Conservation (phyloP, 2,329 filamentous ascomycete genomes). For the Sarocladium oryzae region DNA sequence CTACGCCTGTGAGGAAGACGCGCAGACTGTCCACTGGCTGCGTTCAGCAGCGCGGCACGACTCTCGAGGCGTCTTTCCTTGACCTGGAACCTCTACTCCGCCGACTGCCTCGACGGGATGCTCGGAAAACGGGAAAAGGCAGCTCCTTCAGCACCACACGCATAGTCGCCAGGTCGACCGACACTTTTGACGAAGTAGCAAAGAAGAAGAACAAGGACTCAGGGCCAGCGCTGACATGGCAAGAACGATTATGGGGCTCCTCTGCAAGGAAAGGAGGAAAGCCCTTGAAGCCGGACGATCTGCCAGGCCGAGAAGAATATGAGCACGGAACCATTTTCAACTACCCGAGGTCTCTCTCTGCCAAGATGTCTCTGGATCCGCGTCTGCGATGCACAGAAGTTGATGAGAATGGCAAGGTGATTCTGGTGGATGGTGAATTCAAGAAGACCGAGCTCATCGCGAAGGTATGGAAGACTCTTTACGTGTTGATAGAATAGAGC, state of each 20-base stretch:
- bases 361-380: constrained; percentile 76
- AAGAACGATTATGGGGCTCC: constrained; percentile 42
- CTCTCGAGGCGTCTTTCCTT: constrained; percentile 25
- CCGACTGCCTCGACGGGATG: constrained; percentile 7
- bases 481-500: constrained; percentile 14
- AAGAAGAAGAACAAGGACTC: constrained; percentile 12
- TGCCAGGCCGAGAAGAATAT: constrained; percentile 52
- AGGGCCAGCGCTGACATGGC: constrained; percentile 32
- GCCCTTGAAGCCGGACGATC: constrained; percentile 49
- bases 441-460: constrained; percentile 97
- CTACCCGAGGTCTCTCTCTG: constrained; percentile 61
- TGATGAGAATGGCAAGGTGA: constrained; percentile 85
- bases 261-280: constrained; percentile 29
- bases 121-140: not conserved
- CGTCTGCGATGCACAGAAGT: constrained; percentile 91
- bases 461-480: constrained; percentile 49
- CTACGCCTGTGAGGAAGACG: not conserved
- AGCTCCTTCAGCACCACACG: constrained; percentile 25
- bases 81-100: constrained; percentile 17
- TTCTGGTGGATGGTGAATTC: constrained; percentile 89
- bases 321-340: constrained; percentile 56
- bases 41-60: constrained; percentile 7
- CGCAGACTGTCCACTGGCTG: constrained; percentile 13
- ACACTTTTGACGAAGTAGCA: not conserved
- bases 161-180: constrained; percentile 14